Conservation (phyloP, 495 filamentous ascomycete species). For the Trichodelitschia bisporula region DNA sequence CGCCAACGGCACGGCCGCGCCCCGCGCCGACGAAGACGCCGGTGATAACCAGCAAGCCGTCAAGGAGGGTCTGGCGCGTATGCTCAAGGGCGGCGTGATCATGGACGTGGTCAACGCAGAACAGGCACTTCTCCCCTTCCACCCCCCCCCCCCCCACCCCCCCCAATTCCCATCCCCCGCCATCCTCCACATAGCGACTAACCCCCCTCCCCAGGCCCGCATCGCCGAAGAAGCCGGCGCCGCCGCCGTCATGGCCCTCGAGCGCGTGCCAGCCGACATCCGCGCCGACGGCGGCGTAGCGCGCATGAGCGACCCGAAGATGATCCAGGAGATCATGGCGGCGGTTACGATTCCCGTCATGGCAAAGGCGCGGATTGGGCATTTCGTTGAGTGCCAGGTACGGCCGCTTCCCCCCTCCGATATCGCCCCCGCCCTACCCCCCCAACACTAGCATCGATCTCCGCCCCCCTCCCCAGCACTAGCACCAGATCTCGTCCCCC, state of each 20-base stretch:
- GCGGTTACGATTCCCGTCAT: slow-evolving; percentile 98
- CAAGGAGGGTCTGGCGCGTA: slow-evolving; percentile 86
- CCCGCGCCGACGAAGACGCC: too few species aligned
- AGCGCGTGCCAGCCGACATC: slow-evolving; percentile 95
- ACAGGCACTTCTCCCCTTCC: slow-evolving; percentile 28
- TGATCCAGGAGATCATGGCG: slow-evolving; percentile 93
- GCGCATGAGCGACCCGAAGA: slow-evolving; percentile 83
- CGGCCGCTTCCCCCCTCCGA: slow-evolving; percentile 3
- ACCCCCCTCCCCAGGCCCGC: slow-evolving; percentile 31
- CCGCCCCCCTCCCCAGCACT: too few species aligned
- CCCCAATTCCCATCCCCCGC: neutral
- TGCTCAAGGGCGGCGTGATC: slow-evolving; percentile 97
- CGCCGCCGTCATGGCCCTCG: slow-evolving; percentile 91
- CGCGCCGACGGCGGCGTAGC: slow-evolving; percentile 78
- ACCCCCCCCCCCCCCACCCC: too few species aligned
- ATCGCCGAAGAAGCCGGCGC: slow-evolving; percentile 96
- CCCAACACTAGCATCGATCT: neutral
- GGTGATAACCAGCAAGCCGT: slow-evolving; percentile 22
- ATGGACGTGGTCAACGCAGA: slow-evolving; percentile 95
- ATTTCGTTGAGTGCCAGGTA: slow-evolving; percentile 91
- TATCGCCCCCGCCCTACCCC: neutral
- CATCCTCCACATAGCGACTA: slow-evolving; percentile 1
- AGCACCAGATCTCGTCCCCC: too few species aligned
- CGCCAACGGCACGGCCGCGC: too few species aligned
- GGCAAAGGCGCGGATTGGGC: slow-evolving; percentile 95